A percentile compares a stretch with the other conserved stretches of the same genome.
phyloP scores from a whole-genome alignment of 345 rosid species.

The Salix purpurea region DNA sequence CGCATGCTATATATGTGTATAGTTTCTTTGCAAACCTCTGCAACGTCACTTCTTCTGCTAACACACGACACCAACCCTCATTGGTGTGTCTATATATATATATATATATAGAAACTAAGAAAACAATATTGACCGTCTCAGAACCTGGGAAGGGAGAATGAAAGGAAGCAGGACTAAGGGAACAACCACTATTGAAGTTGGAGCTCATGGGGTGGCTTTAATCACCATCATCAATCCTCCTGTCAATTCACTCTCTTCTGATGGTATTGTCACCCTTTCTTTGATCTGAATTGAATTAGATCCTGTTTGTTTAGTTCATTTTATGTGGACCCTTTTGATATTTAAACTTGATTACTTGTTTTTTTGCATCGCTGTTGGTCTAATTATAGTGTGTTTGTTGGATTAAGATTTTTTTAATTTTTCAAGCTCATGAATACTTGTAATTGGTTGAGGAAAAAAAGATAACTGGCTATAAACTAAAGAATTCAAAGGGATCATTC shows the following conservation, averaged over 20 bases:
- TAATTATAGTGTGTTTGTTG: not conserved
- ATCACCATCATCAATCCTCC: constrained; percentile 85
- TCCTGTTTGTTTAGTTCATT: not conserved
- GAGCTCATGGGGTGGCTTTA: constrained; percentile 83
- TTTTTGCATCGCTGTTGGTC: not conserved
- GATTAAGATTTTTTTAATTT: not conserved
- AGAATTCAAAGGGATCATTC: not conserved
- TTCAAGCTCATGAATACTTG: too few relatives aligned
- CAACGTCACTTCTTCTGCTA: too few relatives aligned
- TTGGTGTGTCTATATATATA: too few relatives aligned
- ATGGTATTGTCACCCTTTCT: constrained; percentile 41
- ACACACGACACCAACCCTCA: not conserved
- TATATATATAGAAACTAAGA: not conserved
- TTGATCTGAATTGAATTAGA: not conserved
- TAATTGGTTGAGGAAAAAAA: too few relatives aligned
- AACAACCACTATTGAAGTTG: constrained; percentile 67
- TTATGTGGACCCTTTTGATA: not conserved
- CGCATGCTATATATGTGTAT: too few relatives aligned
- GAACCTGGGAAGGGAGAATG: not conserved
- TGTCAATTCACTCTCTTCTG: constrained; percentile 78
- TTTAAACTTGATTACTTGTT: not conserved
- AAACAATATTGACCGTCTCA: not conserved
- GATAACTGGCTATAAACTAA: too few relatives aligned
- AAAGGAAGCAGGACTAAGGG: constrained; percentile 25
- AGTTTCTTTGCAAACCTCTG: too few relatives aligned